Base-by-base conservation (phyloP, 768 basidiomycete species). In the Rubroboletus pulcherrimus region DNA sequence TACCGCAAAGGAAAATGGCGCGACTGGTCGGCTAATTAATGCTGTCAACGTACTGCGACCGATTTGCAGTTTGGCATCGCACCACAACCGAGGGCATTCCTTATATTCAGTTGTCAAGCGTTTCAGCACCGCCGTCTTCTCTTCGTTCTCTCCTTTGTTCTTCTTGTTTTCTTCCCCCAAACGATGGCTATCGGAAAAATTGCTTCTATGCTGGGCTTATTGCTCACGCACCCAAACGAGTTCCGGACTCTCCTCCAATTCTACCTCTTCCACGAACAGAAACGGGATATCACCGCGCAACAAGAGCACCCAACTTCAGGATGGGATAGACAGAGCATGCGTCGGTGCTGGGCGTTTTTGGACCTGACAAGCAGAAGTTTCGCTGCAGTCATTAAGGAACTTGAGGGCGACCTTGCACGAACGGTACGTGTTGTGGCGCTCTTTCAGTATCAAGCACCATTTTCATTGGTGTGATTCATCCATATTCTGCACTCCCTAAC, bases 371-470 rank as follows among this genome's bases (percentile, higher is more conserved):
- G 91, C 62, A 75, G 96, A 62, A 91, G 87, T 73, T 99, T 97
- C 63, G 80, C 93, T 0, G 85, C 89, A 1, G 96, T 99, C 58
- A 93, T 98, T 66, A 98, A 96, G 73, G 91, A 97, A 72, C 76
- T 98, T 5, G 94, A 99, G 31, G 96, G 94, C 0, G 96, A 98
- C 69, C 74, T 99, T 58, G 94, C 94, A 4, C 77, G 96, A 58
- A 89, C 87, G 40, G 95, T 97, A 69, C 73, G 93, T 84, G 14
- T 39, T 30, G 3, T 11, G 15, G 9, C 49, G 53, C 38, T 56
- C 51, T 41, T 41, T 41, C 5, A 38, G 7, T 48, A 51, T 33
- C 33, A 42, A 24, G 10, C 24, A 11, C 14, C 33, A 24, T 19
- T 14, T 35, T 19, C n/a, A 14, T 6, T 5, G 7, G 14, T 26